Percentiles rank a stretch among this genome's conserved stretches.
phyloP scores from a whole-genome alignment of 2,329 filamentous ascomycete genomes.

The Thyridium curvatum region DNA sequence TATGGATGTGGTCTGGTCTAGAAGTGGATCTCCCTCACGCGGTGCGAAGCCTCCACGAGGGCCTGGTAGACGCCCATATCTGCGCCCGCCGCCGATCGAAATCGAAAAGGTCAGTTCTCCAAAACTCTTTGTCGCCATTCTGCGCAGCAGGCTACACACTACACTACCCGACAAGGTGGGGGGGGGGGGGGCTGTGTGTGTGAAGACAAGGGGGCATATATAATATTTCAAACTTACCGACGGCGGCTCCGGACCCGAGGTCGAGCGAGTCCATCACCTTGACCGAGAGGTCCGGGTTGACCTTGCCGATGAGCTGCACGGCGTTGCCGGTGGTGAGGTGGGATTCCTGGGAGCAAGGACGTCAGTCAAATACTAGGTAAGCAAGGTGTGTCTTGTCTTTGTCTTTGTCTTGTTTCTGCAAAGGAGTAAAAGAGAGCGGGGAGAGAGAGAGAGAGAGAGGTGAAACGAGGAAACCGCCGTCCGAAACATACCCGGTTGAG shows the following conservation, averaged over 20 bases:
- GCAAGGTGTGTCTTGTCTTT: slow-evolving; percentile 1
- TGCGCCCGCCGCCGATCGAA: too few species aligned
- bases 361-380: neutral
- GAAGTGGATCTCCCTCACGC: too few species aligned
- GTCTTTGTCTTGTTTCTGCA: neutral
- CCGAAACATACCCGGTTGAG: slow-evolving; percentile 74
- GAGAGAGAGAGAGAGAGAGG: neutral
- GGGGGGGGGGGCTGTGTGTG: neutral
- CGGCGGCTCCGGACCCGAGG: slow-evolving; percentile 50
- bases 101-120: too few species aligned
- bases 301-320: slow-evolving; percentile 74
- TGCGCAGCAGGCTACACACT: too few species aligned
- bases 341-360: slow-evolving; percentile 46
- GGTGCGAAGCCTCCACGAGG: slow-evolving; percentile 9
- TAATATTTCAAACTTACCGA: slow-evolving; percentile 51
- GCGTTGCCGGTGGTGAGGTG: slow-evolving; percentile 65
- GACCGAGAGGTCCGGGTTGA: slow-evolving; percentile 65
- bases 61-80: slow-evolving; percentile 14
- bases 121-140: too few species aligned
- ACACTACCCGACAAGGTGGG: neutral
- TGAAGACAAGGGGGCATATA: too few species aligned
- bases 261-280: slow-evolving; percentile 65
- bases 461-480: too few species aligned
- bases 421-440: neutral
- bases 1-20: too few species aligned